These are phyloP conservation scores for Candida succiphila DNA, from an alignment of 805 yeast species.

Conservation along the genomic window DNA sequence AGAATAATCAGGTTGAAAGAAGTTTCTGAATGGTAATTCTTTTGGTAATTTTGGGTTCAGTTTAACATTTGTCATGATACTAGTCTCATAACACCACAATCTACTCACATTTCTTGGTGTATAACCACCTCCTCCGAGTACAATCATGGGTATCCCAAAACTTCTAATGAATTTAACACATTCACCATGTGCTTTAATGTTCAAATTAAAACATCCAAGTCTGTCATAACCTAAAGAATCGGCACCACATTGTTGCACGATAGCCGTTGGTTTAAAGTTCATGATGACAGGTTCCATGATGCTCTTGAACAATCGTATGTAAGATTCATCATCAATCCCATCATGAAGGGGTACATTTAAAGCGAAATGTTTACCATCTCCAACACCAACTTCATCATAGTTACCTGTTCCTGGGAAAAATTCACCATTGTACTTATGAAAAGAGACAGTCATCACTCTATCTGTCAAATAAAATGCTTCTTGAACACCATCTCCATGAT, in stretches of 20 bases:
- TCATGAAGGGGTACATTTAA: conserved; percentile 83
- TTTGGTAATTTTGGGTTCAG: conserved; percentile 71
- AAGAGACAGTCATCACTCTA: conserved; percentile 82
- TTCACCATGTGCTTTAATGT: conserved; percentile 90
- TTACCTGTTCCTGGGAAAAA: conserved; percentile 94
- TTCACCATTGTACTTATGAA: conserved; percentile 85
- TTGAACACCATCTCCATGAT: conserved; percentile 94
- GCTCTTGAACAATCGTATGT: conserved; percentile 65
- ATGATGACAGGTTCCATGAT: conserved; percentile 85
- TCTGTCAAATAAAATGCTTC: conserved; percentile 91
- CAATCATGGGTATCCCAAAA: conserved; percentile 84
- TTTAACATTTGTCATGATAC: conserved; percentile 71
- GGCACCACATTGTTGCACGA: conserved; percentile 98
- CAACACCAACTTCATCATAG: conserved; percentile 74
- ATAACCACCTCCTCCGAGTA: conserved; percentile 96
- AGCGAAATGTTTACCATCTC: conserved; percentile 73
- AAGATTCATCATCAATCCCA: conserved; percentile 90
- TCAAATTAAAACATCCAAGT: conserved; percentile 88
- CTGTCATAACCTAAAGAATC: conserved; percentile 95
- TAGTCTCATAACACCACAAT: conserved; percentile 94
- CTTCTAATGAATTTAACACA: conserved; percentile 86
- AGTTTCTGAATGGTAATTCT: conserved; percentile 63
- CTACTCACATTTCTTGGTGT: conserved; percentile 93
- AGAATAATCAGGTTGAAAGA: conserved; percentile 87
- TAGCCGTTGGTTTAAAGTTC: conserved; percentile 89